A percentile compares a stretch with the other conserved stretches of the same genome.
phyloP scores from a whole-genome alignment of 257 asterid genomes.

The Salvia hispanica region DNA sequence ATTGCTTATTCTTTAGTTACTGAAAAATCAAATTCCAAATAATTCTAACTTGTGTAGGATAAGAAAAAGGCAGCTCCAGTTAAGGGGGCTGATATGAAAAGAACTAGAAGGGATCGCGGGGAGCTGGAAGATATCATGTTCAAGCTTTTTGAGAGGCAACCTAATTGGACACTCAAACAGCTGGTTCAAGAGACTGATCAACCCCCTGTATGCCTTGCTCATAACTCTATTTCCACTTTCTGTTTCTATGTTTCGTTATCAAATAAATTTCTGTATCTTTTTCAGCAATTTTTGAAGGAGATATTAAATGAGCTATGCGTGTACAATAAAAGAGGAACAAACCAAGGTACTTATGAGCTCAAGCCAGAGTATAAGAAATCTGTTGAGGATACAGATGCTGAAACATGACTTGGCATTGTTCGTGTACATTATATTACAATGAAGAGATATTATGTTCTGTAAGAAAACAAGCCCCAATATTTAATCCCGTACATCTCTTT shows the following conservation, averaged over 20 bases:
- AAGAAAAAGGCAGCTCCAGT: conserved; percentile 81
- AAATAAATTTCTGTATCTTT: conserved; percentile 22
- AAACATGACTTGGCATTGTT: conserved; percentile 38
- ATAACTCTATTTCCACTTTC: conserved; percentile 6
- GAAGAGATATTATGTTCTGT: conserved; percentile 11
- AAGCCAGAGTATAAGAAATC: conserved; percentile 93
- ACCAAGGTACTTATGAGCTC: conserved; percentile 93
- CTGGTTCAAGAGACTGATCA: conserved; percentile 95
- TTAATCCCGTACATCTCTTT: conserved; percentile 6
- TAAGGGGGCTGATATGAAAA: conserved; percentile 74
- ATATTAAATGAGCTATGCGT: conserved; percentile 81
- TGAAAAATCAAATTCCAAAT: conserved; percentile 8
- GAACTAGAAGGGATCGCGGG: conserved; percentile 91
- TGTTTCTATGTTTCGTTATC: not conserved
- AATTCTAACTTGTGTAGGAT: conserved; percentile 52
- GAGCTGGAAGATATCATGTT: conserved; percentile 94
- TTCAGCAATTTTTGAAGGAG: conserved; percentile 92
- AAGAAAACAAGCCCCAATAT: conserved; percentile 1
- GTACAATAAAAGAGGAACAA: conserved; percentile 87
- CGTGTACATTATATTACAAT: conserved; percentile 36
- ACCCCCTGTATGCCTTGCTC: conserved; percentile 68
- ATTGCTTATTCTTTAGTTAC: not conserved
- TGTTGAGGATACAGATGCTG: conserved; percentile 79
- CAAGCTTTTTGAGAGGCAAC: conserved; percentile 88
- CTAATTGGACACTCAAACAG: conserved; percentile 92